Evolutionary conservation across 495 filamentous ascomycete species (phyloP).

Genomic region (Tuber melanosporum): DNA sequence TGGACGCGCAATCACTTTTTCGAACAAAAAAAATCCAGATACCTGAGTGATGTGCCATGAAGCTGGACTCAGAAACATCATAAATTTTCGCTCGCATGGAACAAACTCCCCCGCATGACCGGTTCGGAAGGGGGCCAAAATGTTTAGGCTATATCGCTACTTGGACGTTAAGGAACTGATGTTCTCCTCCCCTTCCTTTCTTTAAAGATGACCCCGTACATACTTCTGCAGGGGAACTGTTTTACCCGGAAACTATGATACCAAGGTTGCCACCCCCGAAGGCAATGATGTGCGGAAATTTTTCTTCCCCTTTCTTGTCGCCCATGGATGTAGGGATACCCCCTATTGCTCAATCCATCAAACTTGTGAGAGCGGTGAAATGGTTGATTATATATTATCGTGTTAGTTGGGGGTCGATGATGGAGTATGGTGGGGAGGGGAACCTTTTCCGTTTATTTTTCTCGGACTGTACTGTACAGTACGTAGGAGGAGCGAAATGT

Average conservation of each 20-base stretch:
- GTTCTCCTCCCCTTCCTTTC: too few relatives aligned
- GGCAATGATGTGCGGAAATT: neutral
- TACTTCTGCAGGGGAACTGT: neutral
- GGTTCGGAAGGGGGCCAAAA: neutral
- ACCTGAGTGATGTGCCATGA: neutral
- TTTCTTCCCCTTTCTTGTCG: neutral
- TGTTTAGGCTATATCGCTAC: neutral
- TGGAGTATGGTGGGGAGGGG: neutral
- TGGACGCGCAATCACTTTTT: neutral
- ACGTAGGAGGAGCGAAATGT: too few relatives aligned
- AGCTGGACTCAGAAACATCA: neutral
- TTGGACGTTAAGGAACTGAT: neutral
- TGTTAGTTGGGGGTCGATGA: neutral
- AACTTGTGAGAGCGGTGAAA: neutral
- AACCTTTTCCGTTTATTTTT: too few relatives aligned
- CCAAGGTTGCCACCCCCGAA: neutral
- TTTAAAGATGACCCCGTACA: neutral
- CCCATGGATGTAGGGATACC: neutral
- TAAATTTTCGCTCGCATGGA: neutral
- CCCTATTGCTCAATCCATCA: neutral
- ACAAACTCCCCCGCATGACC: neutral
- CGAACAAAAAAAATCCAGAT: too few relatives aligned
- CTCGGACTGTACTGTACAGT: too few relatives aligned
- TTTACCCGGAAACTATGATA: neutral
- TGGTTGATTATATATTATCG: neutral